These are phyloP conservation scores for Xylaria sp. DNA, from an alignment of 2,329 filamentous ascomycete genomes.

Conservation along the genomic window DNA sequence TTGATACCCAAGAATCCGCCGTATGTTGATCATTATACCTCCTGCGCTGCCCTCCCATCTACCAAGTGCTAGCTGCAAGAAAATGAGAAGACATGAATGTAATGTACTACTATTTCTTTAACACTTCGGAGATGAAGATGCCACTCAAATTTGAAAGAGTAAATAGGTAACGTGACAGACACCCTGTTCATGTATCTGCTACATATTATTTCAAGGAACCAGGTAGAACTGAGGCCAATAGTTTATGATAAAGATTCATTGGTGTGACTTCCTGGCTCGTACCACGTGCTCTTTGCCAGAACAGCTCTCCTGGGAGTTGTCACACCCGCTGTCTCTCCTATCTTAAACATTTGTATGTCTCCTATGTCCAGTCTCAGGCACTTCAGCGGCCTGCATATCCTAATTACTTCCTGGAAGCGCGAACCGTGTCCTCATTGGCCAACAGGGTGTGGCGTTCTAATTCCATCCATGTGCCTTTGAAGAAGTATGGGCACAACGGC, in stretches of 20 bases:
- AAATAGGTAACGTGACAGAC: too few species aligned
- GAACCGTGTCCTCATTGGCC: not conserved
- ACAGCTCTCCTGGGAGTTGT: not conserved
- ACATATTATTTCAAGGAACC: not conserved
- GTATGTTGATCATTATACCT: not conserved
- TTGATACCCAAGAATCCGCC: slow-evolving; percentile 6
- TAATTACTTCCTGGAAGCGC: too few species aligned
- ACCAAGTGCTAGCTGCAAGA: not conserved
- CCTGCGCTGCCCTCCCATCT: not conserved
- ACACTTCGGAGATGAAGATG: too few species aligned
- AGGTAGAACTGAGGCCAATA: not conserved
- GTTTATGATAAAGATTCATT: too few species aligned
- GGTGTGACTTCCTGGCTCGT: not conserved
- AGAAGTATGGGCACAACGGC: not conserved
- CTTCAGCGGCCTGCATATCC: slow-evolving; percentile 8
- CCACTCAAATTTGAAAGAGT: too few species aligned
- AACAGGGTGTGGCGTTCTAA: not conserved
- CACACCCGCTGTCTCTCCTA: not conserved
- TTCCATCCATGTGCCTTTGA: not conserved
- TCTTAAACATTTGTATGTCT: not conserved
- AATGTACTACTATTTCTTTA: not conserved
- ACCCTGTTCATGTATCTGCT: not conserved
- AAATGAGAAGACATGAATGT: not conserved
- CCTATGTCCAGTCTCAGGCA: not conserved
- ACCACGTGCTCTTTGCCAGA: not conserved